These are phyloP conservation scores for Aschersonia sp. DNA, from an alignment of 2,329 filamentous ascomycete genomes.

Conservation along the genomic window DNA sequence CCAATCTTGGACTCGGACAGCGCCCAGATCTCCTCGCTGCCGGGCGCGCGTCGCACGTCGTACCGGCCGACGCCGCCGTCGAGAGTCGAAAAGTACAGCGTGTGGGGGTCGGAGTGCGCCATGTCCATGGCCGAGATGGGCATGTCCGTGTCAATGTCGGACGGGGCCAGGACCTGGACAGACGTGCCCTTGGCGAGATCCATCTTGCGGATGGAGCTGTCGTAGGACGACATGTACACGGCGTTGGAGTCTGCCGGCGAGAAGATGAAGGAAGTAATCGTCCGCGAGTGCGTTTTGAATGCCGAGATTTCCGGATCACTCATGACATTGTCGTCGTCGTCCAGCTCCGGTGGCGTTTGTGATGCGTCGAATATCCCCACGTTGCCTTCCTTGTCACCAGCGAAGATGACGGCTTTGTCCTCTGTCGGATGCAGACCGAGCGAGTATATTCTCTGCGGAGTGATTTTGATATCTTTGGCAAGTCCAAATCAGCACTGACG, in stretches of 20 bases:
- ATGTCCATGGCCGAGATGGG: slow-evolving; percentile 80
- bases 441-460: slow-evolving; percentile 73
- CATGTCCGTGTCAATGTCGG: slow-evolving; percentile 53
- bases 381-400: slow-evolving; percentile 85
- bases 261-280: slow-evolving; percentile 75
- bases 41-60: slow-evolving; percentile 49
- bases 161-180: slow-evolving; percentile 66
- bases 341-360: slow-evolving; percentile 45
- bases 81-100: slow-evolving; percentile 77
- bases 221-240: slow-evolving; percentile 79
- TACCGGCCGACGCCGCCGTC: slow-evolving; percentile 68
- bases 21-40: slow-evolving; percentile 51
- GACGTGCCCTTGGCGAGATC: slow-evolving; percentile 72
- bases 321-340: slow-evolving; percentile 51
- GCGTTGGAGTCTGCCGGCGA: slow-evolving; percentile 57
- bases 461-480: slow-evolving; percentile 68
- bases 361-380: slow-evolving; percentile 85
- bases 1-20: slow-evolving; percentile 90
- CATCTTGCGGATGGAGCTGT: slow-evolving; percentile 77
- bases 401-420: slow-evolving; percentile 79
- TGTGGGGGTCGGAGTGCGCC: slow-evolving; percentile 51
- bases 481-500: no score
- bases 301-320: slow-evolving; percentile 70
- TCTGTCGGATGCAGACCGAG: slow-evolving; percentile 78
- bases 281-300: slow-evolving; percentile 79